These are phyloP conservation scores for Colletotrichum camelliae DNA, from an alignment of 2,329 filamentous ascomycete species.

Conservation along the genomic window DNA sequence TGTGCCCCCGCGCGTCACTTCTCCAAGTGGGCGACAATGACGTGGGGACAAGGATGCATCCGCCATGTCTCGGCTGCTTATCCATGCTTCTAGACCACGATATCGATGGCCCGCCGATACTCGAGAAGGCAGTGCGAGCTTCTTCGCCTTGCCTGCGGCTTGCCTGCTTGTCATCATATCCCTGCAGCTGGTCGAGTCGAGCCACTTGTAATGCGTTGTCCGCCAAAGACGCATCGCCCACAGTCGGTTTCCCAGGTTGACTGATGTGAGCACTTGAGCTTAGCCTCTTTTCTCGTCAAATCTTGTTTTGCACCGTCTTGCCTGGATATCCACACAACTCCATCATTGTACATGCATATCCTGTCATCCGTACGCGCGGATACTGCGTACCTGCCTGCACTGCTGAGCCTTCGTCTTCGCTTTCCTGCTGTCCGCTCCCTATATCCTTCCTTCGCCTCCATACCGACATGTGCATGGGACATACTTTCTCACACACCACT, in stretches of 20 bases:
- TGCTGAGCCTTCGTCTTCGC: not conserved
- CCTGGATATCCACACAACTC: not conserved
- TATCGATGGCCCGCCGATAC: not conserved
- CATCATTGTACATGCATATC: conserved; percentile 4
- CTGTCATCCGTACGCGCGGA: not conserved
- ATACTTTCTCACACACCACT: not conserved
- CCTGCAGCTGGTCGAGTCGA: not conserved
- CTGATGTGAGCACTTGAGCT: not conserved
- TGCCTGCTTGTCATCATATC: not conserved
- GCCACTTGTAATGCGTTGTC: not conserved
- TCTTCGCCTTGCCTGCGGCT: not conserved
- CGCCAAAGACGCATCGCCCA: not conserved
- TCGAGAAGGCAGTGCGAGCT: not conserved
- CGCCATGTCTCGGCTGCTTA: not conserved
- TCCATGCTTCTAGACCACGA: not conserved
- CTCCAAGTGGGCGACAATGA: conserved; percentile 6
- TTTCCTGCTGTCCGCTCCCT: not conserved
- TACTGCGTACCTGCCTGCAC: not conserved
- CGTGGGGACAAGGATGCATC: conserved; percentile 1
- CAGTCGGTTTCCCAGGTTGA: not conserved
- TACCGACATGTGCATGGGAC: not conserved
- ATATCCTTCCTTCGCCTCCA: not conserved
- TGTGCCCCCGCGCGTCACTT: not conserved
- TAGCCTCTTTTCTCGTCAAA: not conserved
- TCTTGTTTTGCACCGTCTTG: conserved; percentile 6